Base-by-base conservation (phyloP, 2,329 filamentous ascomycete species). In the Ophiobolus disseminans region DNA sequence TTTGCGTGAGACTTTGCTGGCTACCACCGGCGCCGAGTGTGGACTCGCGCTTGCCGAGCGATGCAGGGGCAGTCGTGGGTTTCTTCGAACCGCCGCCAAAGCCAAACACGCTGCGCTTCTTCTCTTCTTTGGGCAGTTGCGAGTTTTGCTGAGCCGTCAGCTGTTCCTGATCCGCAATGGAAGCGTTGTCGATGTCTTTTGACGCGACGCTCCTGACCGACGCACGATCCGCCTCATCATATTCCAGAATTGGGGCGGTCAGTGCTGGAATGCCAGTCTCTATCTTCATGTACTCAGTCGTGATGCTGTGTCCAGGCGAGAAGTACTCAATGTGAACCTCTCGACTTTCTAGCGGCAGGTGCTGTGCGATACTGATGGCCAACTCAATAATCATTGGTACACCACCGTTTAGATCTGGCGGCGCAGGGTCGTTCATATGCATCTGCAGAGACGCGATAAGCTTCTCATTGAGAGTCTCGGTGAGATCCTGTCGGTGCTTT, bases 321-420 rank as follows among this genome's bases (percentile, higher is more conserved):
- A 92, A 91, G 69, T 96, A 97, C 54, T 88, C 85, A 52, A 99
- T 88, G 34, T 86, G 86, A 13, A 99, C 90, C 66, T 97, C 94
- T 56, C 94, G 85, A 60, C 90, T 94, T 74, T 99, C 94, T 30
- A 96, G 76, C 0, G 94, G 93, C 36, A 97, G 76, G 69, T 97
- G 95, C 49, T 87, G 84, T 0, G 90, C 86, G 56, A 99, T 91
- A 52, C 87, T 88, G 22, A 97, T 83, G 0, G 92, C 91, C 40
- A 97, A 82, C 74, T 97, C 92, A 45, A 97, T 83, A 70, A 99
- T 97, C 86, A 94, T 96, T 45, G 87, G 86, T 2, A 92, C 89
- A 55, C 90, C 91, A 41, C 90, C 91, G 58, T 93, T 87, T n/a
- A 97, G 82, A 7, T 91, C 92, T 1, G 86, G 76, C 0, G 91